Evolutionary conservation across 352 stramenopile genomes (phyloP).

Genomic region (Globisporangium apiculatum): DNA sequence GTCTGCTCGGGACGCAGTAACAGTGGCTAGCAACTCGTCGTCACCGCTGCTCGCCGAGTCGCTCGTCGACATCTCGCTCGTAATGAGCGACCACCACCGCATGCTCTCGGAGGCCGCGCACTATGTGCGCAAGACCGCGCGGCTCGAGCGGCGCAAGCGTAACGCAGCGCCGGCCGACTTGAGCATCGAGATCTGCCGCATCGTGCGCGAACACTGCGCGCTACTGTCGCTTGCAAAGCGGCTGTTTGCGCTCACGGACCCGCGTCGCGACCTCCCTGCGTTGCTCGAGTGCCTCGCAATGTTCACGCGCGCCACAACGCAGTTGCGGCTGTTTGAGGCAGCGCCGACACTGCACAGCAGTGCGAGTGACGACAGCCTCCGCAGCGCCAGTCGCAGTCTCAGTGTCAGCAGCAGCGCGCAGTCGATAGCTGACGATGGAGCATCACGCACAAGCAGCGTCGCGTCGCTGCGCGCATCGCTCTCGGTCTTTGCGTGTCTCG

Average conservation of each 20-base stretch:
- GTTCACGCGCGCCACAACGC: slow-evolving; percentile 23
- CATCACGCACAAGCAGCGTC: slow-evolving; percentile 12
- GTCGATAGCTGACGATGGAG: slow-evolving; percentile 4
- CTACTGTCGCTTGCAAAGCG: slow-evolving; percentile 36
- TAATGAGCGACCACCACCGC: slow-evolving; percentile 68
- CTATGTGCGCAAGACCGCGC: slow-evolving; percentile 35
- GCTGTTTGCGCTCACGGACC: slow-evolving; percentile 49
- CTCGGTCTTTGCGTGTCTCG: slow-evolving; percentile 39
- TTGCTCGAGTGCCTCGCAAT: slow-evolving; percentile 53
- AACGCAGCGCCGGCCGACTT: slow-evolving; percentile 17
- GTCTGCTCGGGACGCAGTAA: not conserved
- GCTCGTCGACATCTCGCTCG: slow-evolving; percentile 63
- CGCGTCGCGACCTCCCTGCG: slow-evolving; percentile 35
- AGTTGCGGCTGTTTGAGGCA: slow-evolving; percentile 24
- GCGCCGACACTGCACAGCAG: not conserved
- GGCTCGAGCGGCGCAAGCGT: slow-evolving; percentile 4
- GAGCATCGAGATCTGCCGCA: slow-evolving; percentile 33
- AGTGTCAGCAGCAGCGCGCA: slow-evolving; percentile 2
- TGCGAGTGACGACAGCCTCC: slow-evolving; percentile 11
- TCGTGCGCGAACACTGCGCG: slow-evolving; percentile 50
- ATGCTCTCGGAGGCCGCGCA: slow-evolving; percentile 46
- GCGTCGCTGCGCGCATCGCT: slow-evolving; percentile 17
- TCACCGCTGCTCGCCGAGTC: slow-evolving; percentile 40
- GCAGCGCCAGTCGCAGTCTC: not conserved
- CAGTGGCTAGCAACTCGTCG: slow-evolving; percentile 2